A percentile compares a stretch with the other conserved stretches of the same genome.
phyloP scores from a whole-genome alignment of 768 basidiomycete species.

The Naganishia onofrii region DNA sequence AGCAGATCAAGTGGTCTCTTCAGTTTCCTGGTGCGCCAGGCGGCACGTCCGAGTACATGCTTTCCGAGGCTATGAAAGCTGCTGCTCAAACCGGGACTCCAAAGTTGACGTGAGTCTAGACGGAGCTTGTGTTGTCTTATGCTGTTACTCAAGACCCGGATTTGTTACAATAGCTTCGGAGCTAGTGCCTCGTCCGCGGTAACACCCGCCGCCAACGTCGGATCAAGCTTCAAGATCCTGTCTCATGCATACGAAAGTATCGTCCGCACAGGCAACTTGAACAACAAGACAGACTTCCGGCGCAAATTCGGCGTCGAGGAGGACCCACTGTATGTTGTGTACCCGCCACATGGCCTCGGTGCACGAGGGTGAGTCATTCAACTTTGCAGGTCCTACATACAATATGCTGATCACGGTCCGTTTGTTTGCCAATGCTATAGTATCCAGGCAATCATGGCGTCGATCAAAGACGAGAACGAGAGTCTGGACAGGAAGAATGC shows the following conservation, averaged over 20 bases:
- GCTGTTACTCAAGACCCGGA: constrained; percentile 38
- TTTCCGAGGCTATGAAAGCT: constrained; percentile 57
- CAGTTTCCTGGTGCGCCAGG: constrained; percentile 61
- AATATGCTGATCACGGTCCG: neutral
- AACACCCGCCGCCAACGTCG: constrained; percentile 39
- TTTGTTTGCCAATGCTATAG: neutral
- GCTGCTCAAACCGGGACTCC: constrained; percentile 53
- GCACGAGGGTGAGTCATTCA: constrained; percentile 30
- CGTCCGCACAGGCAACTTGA: constrained; percentile 50
- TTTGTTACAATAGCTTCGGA: constrained; percentile 46
- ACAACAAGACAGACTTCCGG: constrained; percentile 54
- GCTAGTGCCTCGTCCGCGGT: constrained; percentile 52
- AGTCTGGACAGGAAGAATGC: constrained; percentile 1
- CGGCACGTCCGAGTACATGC: constrained; percentile 60
- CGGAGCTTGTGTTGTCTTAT: no score
- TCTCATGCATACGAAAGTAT: constrained; percentile 55
- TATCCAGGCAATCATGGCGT: constrained; percentile 28
- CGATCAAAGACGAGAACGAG: constrained; percentile 27
- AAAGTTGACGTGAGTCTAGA: constrained; percentile 22
- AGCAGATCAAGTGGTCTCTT: constrained; percentile 62
- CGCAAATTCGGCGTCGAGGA: constrained; percentile 46
- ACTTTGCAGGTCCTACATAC: no score
- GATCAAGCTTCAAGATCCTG: constrained; percentile 53
- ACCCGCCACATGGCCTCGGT: constrained; percentile 36
- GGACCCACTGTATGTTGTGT: constrained; percentile 40